phyloP scores from a whole-genome alignment of 345 rosid genomes.

The Sisymbrium irio region DNA sequence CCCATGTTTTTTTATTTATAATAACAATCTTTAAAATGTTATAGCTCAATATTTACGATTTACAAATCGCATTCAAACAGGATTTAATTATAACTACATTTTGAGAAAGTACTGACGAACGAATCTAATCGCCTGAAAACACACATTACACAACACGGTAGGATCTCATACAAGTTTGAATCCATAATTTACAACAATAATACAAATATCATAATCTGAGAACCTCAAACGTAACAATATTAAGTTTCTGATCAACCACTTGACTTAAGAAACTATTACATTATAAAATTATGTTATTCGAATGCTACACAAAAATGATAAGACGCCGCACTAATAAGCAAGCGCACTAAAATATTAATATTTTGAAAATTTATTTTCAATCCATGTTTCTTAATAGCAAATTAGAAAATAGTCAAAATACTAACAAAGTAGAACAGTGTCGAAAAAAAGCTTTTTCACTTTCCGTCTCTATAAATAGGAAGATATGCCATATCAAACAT shows the following conservation, averaged over 20 bases:
- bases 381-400: background rate
- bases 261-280: background rate
- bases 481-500: constrained; percentile 9
- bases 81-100: background rate
- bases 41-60: background rate
- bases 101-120: background rate
- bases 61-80: background rate
- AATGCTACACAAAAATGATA: background rate
- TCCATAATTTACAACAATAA: background rate
- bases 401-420: background rate
- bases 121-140: background rate
- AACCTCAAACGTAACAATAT: background rate
- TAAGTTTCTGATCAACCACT: background rate
- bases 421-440: background rate
- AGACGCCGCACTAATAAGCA: constrained; percentile 25
- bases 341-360: background rate
- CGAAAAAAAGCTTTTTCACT: constrained; percentile 9
- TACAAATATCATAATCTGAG: background rate
- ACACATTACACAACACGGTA: background rate
- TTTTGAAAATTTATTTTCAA: background rate
- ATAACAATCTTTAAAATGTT: background rate
- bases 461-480: constrained; percentile 54
- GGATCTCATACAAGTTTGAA: background rate
- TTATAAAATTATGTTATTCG: background rate
- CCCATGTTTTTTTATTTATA: background rate